phyloP scores from a whole-genome alignment of 352 stramenopile genomes.

The Albugo laibachii region DNA sequence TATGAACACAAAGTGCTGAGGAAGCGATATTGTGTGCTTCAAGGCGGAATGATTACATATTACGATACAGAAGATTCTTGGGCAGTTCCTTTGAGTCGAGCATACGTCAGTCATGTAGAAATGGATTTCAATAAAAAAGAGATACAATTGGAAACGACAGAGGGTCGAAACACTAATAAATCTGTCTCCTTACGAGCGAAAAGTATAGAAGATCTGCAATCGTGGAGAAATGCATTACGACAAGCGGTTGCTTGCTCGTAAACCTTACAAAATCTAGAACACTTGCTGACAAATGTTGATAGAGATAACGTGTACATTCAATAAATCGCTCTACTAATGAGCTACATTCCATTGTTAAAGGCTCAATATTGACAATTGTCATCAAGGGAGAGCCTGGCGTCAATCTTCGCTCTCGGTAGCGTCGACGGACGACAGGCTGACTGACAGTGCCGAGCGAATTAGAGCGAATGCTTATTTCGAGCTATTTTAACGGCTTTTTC shows the following conservation, averaged over 20 bases:
- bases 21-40: constrained; percentile 48
- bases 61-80: constrained; percentile 69
- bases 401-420: no score
- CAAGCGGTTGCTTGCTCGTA: constrained; percentile 23
- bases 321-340: no score
- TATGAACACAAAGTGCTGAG: constrained; percentile 60
- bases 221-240: constrained; percentile 47
- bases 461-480: no score
- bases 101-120: constrained; percentile 52
- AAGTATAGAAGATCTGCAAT: constrained; percentile 52
- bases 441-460: no score
- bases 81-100: constrained; percentile 50
- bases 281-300: no score
- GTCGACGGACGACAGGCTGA: no score
- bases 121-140: constrained; percentile 30
- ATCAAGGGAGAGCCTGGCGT: no score
- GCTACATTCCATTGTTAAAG: no score
- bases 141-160: constrained; percentile 39
- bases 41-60: constrained; percentile 65
- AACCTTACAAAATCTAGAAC: no score
- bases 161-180: constrained; percentile 20
- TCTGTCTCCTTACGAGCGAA: constrained; percentile 14
- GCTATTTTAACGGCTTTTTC: no score
- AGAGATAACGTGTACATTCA: no score
- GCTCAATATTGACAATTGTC: no score